Evolutionary conservation across 148 eudicot genomes (phyloP).

Genomic region (Vaccinium myrtillus): DNA sequence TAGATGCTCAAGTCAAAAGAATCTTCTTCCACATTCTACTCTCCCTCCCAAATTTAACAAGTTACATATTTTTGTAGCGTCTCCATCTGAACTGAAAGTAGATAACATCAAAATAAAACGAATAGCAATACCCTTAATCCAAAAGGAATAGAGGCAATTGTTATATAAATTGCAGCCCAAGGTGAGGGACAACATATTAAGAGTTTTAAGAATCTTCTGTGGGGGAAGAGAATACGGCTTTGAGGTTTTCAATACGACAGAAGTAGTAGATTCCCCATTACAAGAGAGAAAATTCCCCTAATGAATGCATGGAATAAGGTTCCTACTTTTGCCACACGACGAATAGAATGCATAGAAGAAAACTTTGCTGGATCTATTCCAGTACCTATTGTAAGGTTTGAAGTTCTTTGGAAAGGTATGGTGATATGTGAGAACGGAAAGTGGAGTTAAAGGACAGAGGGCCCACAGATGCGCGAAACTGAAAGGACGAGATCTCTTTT

Average conservation of each 20-base stretch:
- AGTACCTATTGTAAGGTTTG: constrained; percentile 56
- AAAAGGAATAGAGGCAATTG: constrained; percentile 13
- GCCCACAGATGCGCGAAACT: constrained; percentile 24
- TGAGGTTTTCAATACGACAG: constrained; percentile 38
- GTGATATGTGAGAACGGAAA: constrained; percentile 28
- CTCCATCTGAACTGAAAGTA: constrained; percentile 26
- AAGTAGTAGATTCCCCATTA: constrained; percentile 65
- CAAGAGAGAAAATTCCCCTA: constrained; percentile 49
- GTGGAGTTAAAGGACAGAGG: constrained; percentile 16
- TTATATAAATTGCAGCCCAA: constrained; percentile 19
- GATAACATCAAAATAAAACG: constrained; percentile 18
- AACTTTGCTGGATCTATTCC: constrained; percentile 54
- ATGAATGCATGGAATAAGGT: constrained; percentile 64
- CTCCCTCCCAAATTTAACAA: constrained; percentile 26
- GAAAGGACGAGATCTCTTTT: constrained; percentile 47
- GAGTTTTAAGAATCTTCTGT: constrained; percentile 16
- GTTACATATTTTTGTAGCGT: constrained; percentile 21
- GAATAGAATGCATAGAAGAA: constrained; percentile 42
- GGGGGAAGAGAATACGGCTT: constrained; percentile 27
- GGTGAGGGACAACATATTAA: constrained; percentile 12
- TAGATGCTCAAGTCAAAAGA: constrained; percentile 73
- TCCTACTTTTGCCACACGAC: constrained; percentile 46
- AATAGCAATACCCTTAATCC: constrained; percentile 16
- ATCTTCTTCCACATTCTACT: constrained; percentile 37
- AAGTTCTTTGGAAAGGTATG: constrained; percentile 43